Base-by-base conservation (phyloP, 768 basidiomycete species). In the Butyriboletus loyo region DNA sequence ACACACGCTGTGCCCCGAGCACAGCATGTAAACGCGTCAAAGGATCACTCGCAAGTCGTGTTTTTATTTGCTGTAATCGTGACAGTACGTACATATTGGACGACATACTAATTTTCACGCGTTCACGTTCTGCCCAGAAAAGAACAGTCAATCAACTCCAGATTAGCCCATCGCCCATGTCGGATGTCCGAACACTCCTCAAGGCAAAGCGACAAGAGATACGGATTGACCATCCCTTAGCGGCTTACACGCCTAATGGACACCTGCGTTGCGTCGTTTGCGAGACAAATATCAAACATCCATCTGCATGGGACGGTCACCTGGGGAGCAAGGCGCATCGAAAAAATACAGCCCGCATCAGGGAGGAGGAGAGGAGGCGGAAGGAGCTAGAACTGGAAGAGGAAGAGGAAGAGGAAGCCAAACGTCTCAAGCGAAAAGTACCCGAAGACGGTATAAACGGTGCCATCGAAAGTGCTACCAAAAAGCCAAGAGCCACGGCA, bases 231-330 rank as follows among this genome's bases (percentile, higher is more conserved):
- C 91, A 93, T 62, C 87, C 87, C 2, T 75, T 84, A 38, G 90
- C 90, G 7, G 69, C 84, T 4, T 92, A 93, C 64, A 81, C 71
- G 24, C 59, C 80, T 5, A 71, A 72, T 25, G 87, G 89, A 41
- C 85, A 87, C 62, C 75, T 93, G 27, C 80, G 83, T 52, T 93
- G 90, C 60, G 62, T 74, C 5, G 79, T 83, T 24, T 93, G 90
- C 62, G 76, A 76, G 2, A 77, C 73, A 11, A 52, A 70, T 19
- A 76, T 93, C 51, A 92, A 91, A 61, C 83, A 90, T 61, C 79
- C 87, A 4, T 82, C 86, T 24, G 86, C 87, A n/a, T 93, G 90
- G 90, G 84, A 90, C 53, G 89, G 90, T 21, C 90, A 93, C 69
- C 66, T 93, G 19, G 89, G 86, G 13, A 89, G 86, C 72, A 92